These are phyloP conservation scores for Acer saccharum DNA, from an alignment of 345 rosid genomes.

Conservation along the genomic window DNA sequence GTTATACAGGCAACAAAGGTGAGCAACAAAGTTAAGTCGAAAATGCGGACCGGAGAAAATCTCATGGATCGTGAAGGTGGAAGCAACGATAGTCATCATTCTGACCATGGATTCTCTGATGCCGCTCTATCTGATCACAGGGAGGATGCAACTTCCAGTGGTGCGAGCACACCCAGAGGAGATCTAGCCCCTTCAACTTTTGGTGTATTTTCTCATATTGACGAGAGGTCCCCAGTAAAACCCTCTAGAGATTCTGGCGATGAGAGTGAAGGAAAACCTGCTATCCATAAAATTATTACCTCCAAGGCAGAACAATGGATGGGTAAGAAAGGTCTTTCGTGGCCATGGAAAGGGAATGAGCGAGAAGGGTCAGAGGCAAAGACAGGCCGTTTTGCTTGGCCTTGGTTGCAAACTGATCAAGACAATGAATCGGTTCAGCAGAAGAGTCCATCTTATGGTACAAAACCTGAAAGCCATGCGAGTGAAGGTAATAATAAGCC, in stretches of 20 bases:
- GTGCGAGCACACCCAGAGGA: slow-evolving; percentile 92
- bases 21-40: slow-evolving; percentile 84
- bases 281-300: slow-evolving; percentile 67
- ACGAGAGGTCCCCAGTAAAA: slow-evolving; percentile 52
- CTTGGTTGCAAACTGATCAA: slow-evolving; percentile 62
- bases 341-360: slow-evolving; percentile 98
- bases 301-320: slow-evolving; percentile 91
- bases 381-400: slow-evolving; percentile 51
- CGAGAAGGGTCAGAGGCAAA: slow-evolving; percentile 62
- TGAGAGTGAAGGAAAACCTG: slow-evolving; percentile 73
- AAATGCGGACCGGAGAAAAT: slow-evolving; percentile 62
- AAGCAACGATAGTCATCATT: slow-evolving; percentile 69
- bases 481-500: slow-evolving; percentile 53
- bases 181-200: slow-evolving; percentile 58
- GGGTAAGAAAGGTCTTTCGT: slow-evolving; percentile 77
- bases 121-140: slow-evolving; percentile 56
- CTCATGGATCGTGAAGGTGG: slow-evolving; percentile 67
- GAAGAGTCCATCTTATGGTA: slow-evolving; percentile 40
- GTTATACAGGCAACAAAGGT: slow-evolving; percentile 73
- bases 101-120: slow-evolving; percentile 63
- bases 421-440: slow-evolving; percentile 48
- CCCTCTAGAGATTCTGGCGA: slow-evolving; percentile 62
- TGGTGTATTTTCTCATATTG: slow-evolving; percentile 55
- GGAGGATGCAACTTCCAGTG: slow-evolving; percentile 86
- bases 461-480: slow-evolving; percentile 48